Base-by-base conservation (phyloP, 2,329 filamentous ascomycete genomes). In the Pestalotiopsis sp. region DNA sequence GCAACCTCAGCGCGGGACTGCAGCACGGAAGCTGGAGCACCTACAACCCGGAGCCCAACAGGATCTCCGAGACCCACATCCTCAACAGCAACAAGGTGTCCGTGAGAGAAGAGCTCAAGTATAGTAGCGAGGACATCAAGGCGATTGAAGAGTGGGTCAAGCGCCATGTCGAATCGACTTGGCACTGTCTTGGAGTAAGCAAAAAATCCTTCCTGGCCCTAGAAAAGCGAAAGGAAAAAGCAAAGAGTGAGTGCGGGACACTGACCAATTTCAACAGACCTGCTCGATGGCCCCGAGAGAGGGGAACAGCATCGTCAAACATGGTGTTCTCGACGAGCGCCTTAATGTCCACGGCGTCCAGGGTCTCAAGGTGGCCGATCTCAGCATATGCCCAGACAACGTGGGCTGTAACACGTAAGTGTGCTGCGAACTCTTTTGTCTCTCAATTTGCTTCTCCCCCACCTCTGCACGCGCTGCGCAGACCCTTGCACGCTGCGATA, bases 291-390 rank as follows among this genome's bases (percentile, higher is more conserved):
- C 91, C 0, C 92, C 92, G 4, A 86, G 82, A 70, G 87, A 94
- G 75, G 92, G 93, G 69, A 95, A 94, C 83, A 90, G 87, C 75
- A 93, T 95, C 75, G 92, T 94, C 78, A 93, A 92, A 82, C 91
- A 94, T 75, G 92, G 92, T 69, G 92, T 94, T 0, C 81, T 94
- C 49, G 92, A 94, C 76, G 91, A 93, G 80, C 88, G 92, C 69
- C 86, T 94, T 68, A 94, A 94, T 73, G 92, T 94, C 3, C 91
- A 94, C 77, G 92, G 91, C 65, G 91, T 94, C 72, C 87, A 93
- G 84, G 90, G 90, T 17, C 86, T 94, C 74, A 94, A 94, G 86
- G 91, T 94, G 27, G 91, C 91, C 13, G 92, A 94, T 79, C 80
- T 94, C 59, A 90, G 86, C 65, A 92, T 94, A 83, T 94, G 91